phyloP scores from a whole-genome alignment of 139 green algal genomes.

The Micromonas pusilla region DNA sequence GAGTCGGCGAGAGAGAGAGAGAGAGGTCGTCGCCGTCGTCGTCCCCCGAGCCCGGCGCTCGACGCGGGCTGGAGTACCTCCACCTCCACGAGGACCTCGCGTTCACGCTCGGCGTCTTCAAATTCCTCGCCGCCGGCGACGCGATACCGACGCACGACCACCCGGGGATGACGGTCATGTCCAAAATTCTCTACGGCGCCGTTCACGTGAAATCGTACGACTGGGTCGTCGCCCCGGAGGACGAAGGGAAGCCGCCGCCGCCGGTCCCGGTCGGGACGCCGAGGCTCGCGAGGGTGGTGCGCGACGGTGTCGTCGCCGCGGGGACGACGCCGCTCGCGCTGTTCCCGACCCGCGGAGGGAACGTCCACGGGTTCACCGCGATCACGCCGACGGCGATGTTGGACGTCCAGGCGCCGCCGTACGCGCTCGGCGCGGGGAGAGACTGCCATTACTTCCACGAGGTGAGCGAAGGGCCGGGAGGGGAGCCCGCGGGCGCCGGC shows the following conservation, averaged over 20 bases:
- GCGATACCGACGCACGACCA: conserved; percentile 85
- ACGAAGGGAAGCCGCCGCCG: background rate
- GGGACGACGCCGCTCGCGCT: conserved; percentile 45
- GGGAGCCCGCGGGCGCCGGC: no score
- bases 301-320: conserved; percentile 45
- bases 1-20: no score
- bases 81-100: background rate
- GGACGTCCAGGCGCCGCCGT: conserved; percentile 83
- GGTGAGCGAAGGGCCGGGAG: background rate
- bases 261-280: background rate
- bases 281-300: conserved; percentile 36
- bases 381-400: conserved; percentile 76
- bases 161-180: conserved; percentile 49
- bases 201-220: conserved; percentile 73
- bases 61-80: background rate
- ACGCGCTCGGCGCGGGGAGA: conserved; percentile 47
- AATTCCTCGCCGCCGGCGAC: background rate
- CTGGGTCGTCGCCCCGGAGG: conserved; percentile 34
- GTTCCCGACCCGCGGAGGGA: conserved; percentile 55
- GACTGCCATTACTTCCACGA: conserved; percentile 75
- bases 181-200: conserved; percentile 73
- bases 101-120: conserved; percentile 3
- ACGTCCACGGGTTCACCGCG: conserved; percentile 84
- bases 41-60: no score
- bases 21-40: no score